phyloP scores from a whole-genome alignment of 1,284 basidiomycete genomes.

The Trametes pubescens region DNA sequence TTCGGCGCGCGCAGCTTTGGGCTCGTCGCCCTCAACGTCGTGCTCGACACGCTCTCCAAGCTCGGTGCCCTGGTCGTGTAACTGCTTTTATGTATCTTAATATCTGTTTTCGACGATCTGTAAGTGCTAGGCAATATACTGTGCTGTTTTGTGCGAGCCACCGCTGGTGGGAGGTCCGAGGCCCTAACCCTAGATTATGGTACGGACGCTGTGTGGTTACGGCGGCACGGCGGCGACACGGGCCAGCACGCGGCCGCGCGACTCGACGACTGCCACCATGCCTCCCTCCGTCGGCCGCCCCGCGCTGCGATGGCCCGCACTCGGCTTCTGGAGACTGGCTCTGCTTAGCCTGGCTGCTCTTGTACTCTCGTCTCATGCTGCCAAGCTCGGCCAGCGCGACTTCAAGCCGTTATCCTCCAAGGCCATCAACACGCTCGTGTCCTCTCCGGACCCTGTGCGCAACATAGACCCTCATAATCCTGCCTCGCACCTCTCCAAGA shows the following conservation, averaged over 20 bases:
- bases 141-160: background rate
- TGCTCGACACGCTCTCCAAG: constrained; percentile 66
- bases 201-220: constrained; percentile 1
- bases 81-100: background rate
- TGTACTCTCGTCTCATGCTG: constrained; percentile 19
- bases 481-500: constrained; percentile 78
- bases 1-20: constrained; percentile 76
- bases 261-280: constrained; percentile 28
- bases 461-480: constrained; percentile 72
- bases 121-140: background rate
- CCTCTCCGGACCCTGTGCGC: constrained; percentile 66
- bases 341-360: constrained; percentile 18
- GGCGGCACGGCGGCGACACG: background rate
- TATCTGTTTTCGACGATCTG: background rate
- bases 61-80: constrained; percentile 39
- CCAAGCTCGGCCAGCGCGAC: constrained; percentile 41
- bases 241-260: background rate
- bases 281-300: constrained; percentile 6
- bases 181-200: constrained; percentile 28
- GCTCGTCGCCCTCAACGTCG: constrained; percentile 63
- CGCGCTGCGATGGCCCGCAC: constrained; percentile 6
- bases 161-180: background rate
- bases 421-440: constrained; percentile 60
- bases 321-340: constrained; percentile 10
- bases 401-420: constrained; percentile 59